phyloP scores from a whole-genome alignment of 306 rosid genomes.

The Rosa chinensis region DNA sequence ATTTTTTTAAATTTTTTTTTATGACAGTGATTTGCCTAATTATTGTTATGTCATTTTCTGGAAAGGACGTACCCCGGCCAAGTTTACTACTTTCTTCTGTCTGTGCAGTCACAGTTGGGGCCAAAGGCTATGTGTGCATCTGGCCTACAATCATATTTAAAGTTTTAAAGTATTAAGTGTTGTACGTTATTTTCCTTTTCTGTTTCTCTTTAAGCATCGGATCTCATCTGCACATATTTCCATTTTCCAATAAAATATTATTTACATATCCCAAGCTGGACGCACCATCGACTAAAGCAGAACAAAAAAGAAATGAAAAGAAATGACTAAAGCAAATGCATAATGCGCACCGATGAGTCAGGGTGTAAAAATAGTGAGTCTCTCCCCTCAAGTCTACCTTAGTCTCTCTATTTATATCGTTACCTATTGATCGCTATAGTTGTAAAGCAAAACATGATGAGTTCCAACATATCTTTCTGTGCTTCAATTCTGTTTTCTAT shows the following conservation, averaged over 20 bases:
- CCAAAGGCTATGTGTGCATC: background rate
- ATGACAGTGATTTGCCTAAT: too few relatives aligned
- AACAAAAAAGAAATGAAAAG: too few relatives aligned
- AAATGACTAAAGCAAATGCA: background rate
- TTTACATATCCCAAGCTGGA: background rate
- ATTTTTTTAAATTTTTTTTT: too few relatives aligned
- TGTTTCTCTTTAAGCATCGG: background rate
- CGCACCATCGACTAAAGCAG: background rate
- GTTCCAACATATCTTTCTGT: constrained; percentile 9
- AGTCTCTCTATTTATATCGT: background rate
- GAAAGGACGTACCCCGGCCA: background rate
- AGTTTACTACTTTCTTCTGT: background rate
- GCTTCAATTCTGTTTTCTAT: constrained; percentile 21
- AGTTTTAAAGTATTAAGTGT: background rate
- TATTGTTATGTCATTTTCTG: background rate
- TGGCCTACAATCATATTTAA: background rate
- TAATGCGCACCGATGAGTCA: background rate
- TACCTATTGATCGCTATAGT: background rate
- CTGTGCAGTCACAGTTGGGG: background rate
- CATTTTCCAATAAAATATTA: background rate
- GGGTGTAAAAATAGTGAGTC: background rate
- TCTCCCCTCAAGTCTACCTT: background rate
- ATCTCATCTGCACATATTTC: background rate
- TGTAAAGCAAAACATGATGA: constrained; percentile 20
- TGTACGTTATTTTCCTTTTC: background rate